Evolutionary conservation across 176 grass and related monocot species (phyloP).

Genomic region (Triticum urartu): DNA sequence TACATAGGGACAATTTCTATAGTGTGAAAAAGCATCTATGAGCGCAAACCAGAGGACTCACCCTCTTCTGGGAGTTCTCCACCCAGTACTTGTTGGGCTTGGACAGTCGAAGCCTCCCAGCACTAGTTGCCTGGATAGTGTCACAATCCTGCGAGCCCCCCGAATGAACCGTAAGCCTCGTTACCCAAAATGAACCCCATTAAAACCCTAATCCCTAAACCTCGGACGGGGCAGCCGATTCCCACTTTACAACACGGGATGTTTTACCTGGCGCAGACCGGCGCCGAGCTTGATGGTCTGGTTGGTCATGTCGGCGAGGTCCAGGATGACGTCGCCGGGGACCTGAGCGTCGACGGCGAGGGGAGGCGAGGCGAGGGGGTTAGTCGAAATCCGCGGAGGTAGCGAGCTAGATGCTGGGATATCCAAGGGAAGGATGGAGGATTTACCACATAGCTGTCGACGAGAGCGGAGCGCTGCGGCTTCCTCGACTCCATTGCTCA

Average conservation of each 20-base stretch:
- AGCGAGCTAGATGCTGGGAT: background rate
- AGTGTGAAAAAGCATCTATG: background rate
- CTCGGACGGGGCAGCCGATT: background rate
- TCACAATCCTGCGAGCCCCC: conserved; percentile 61
- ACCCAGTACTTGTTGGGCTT: conserved; percentile 99
- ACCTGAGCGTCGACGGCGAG: conserved; percentile 46
- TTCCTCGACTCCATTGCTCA: conserved; percentile 36
- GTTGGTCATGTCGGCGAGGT: conserved; percentile 72
- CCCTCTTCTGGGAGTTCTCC: conserved; percentile 87
- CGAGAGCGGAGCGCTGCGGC: conserved; percentile 27
- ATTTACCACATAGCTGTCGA: conserved; percentile 40
- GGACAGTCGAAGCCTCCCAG: conserved; percentile 66
- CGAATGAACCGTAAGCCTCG: background rate
- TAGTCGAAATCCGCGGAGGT: background rate
- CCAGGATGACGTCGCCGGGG: conserved; percentile 73
- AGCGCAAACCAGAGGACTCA: conserved; percentile 30
- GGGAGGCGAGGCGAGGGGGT: background rate
- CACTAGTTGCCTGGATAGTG: conserved; percentile 60
- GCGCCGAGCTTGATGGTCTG: conserved; percentile 85
- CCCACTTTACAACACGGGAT: background rate
- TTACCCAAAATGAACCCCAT: conserved; percentile 14
- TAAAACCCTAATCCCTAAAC: conserved; percentile 35
- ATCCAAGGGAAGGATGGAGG: background rate
- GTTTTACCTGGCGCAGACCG: conserved; percentile 69
- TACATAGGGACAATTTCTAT: background rate